phyloP scores from a whole-genome alignment of 2,329 filamentous ascomycete species.

The Tolypocladium tundrense region DNA sequence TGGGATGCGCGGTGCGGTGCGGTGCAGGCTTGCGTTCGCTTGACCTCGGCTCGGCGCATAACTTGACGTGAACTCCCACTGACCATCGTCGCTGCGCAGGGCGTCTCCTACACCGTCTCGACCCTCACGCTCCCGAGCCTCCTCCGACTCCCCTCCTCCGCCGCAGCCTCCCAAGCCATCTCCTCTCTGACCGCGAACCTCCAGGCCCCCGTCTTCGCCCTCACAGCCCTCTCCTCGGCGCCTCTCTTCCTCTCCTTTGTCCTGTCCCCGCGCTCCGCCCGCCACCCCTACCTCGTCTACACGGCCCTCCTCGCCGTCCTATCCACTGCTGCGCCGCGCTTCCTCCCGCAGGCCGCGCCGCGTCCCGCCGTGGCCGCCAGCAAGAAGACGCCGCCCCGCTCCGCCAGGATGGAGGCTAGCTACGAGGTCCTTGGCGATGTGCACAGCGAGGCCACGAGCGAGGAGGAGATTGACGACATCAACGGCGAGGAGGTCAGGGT shows the following conservation, averaged over 20 bases:
- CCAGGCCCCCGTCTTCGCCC: conserved; percentile 53
- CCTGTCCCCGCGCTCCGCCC: conserved; percentile 61
- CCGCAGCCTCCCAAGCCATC: conserved; percentile 60
- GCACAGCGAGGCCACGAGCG: conserved; percentile 37
- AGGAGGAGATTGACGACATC: conserved; percentile 40
- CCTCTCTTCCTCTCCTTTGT: conserved; percentile 70
- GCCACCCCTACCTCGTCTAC: conserved; percentile 88
- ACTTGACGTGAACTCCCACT: neutral
- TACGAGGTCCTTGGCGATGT: conserved; percentile 56
- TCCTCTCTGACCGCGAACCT: conserved; percentile 53
- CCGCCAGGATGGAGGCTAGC: conserved; percentile 54
- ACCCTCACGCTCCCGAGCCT: conserved; percentile 71
- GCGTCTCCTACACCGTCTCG: conserved; percentile 77
- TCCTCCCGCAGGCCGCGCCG: conserved; percentile 29
- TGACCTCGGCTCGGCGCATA: neutral
- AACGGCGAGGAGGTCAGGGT: conserved; percentile 54
- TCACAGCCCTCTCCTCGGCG: conserved; percentile 58
- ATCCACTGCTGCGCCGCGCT: conserved; percentile 42
- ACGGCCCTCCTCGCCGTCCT: conserved; percentile 59
- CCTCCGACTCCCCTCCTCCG: conserved; percentile 67
- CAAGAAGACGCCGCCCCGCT: conserved; percentile 18
- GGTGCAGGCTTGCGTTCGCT: neutral
- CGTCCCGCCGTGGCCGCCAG: conserved; percentile 13
- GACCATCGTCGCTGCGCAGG: conserved; percentile 38
- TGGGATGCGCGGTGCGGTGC: neutral